phyloP scores from a whole-genome alignment of 1,284 basidiomycete species.

The Melampsora americana region DNA sequence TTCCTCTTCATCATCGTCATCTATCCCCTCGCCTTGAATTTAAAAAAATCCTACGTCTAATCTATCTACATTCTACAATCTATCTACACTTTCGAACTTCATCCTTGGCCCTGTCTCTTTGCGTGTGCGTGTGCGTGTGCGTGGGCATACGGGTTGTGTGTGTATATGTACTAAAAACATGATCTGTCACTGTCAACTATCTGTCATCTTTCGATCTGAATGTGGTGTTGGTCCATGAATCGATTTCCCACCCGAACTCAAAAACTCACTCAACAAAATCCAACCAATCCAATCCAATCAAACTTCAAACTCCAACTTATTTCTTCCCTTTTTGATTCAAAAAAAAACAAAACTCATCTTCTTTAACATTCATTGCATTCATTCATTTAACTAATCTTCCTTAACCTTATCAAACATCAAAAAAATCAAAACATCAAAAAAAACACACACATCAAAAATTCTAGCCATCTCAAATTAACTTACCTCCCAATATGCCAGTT shows the following conservation, averaged over 20 bases:
- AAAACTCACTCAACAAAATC: too few relatives aligned
- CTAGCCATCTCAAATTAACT: not conserved
- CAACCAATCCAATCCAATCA: too few relatives aligned
- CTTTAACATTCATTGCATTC: too few relatives aligned
- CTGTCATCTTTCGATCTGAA: not conserved
- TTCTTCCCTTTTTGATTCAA: not conserved
- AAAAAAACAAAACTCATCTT: too few relatives aligned
- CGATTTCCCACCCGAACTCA: not conserved
- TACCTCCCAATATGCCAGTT: constrained; percentile 6
- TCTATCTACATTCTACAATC: not conserved
- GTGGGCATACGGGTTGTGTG: not conserved
- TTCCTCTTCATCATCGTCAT: not conserved
- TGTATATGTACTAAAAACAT: not conserved
- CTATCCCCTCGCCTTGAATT: too few relatives aligned
- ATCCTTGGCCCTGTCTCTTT: not conserved
- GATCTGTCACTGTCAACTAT: too few relatives aligned
- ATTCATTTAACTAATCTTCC: too few relatives aligned
- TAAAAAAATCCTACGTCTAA: too few relatives aligned
- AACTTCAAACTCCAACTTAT: not conserved
- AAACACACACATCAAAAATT: too few relatives aligned
- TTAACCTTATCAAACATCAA: too few relatives aligned
- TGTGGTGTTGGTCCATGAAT: not conserved
- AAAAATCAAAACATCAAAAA: too few relatives aligned
- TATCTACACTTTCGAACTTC: not conserved
- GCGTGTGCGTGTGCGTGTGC: not conserved